Evolutionary conservation across 2,329 filamentous ascomycete species (phyloP), one percentile per base, ranked within the genome.

Genomic region (Trichoderma breve): DNA sequence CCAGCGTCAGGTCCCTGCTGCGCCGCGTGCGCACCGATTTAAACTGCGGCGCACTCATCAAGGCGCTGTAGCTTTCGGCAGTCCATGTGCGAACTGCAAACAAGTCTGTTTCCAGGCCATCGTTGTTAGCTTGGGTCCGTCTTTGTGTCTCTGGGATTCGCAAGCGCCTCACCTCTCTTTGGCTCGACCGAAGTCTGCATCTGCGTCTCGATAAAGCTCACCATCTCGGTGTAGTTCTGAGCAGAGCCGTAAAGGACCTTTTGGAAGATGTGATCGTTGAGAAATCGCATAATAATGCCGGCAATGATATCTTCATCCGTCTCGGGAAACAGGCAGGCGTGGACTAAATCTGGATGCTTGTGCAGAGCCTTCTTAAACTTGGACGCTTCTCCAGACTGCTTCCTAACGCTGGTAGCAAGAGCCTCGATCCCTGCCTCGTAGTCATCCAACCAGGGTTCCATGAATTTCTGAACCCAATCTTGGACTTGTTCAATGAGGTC

Each of bases 291-390:
- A 26, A 82, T 77, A 12, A 82, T 73, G 18, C 80, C 79, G 21
- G 78, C 75, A 21, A 82, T 57, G 9, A 83, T 76, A 24, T 83
- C 81, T 11, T 82, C 78, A 55, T 83, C 82, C 3, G 81, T 82
- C 55, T 82, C 81, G 1, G 82, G 80, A 53, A 78, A 82, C 53
- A 73, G 71, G 39, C 73, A 75, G 5, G 76, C 82, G 43, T 80
- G 76, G 2, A 79, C 67, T 0, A 83, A 73, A 61, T 83, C 82
- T 0, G 76, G 76, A 34, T 81, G 75, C 26, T 75, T 74, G 12
- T 77, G 76, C 6, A 83, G 58, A 7, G 73, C 62, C 12, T 74
- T 76, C 57, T 75, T 76, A 61, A 81, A 75, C 55, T 66, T 78
- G 39, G 74, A 73, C 6, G 76, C 73, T 8, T 81, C 80, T 1